These are phyloP conservation scores for Abelmoschus esculentus DNA, from an alignment of 345 rosid genomes.

Conservation along the genomic window DNA sequence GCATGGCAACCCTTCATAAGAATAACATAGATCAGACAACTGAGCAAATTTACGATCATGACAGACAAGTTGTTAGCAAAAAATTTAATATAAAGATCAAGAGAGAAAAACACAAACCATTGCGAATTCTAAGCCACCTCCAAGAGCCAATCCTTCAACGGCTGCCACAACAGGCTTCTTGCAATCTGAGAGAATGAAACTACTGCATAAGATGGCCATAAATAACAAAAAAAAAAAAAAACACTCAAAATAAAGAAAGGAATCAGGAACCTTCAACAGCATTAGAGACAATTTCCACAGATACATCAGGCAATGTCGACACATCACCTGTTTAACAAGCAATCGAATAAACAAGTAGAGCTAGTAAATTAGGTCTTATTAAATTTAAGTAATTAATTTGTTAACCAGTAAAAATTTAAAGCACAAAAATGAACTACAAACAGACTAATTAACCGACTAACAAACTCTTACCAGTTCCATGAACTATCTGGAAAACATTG, in stretches of 20 bases:
- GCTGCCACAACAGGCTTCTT: conserved; percentile 96
- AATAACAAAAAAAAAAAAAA: not conserved
- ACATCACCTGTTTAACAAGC: conserved; percentile 51
- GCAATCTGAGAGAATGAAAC: conserved; percentile 37
- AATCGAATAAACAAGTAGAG: not conserved
- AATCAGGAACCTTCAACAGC: conserved; percentile 55
- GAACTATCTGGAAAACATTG: conserved; percentile 68
- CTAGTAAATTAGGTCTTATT: not conserved
- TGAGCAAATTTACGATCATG: not conserved
- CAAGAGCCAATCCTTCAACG: conserved; percentile 89
- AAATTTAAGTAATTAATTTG: not conserved
- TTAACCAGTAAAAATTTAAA: not conserved
- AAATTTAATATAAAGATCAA: not conserved
- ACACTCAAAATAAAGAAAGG: not conserved
- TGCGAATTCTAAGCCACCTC: conserved; percentile 92
- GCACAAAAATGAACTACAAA: not conserved
- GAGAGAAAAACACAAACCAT: conserved; percentile 44
- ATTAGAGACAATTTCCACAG: conserved; percentile 67
- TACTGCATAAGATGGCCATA: conserved; percentile 14
- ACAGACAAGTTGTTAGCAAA: not conserved
- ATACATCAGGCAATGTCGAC: conserved; percentile 70
- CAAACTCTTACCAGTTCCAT: conserved; percentile 47
- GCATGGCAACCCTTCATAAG: conserved; percentile 80
- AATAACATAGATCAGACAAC: conserved; percentile 1
- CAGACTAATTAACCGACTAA: not conserved